Conservation (phyloP, 2,329 filamentous ascomycete genomes). For the Akanthomyces uredinophilus region DNA sequence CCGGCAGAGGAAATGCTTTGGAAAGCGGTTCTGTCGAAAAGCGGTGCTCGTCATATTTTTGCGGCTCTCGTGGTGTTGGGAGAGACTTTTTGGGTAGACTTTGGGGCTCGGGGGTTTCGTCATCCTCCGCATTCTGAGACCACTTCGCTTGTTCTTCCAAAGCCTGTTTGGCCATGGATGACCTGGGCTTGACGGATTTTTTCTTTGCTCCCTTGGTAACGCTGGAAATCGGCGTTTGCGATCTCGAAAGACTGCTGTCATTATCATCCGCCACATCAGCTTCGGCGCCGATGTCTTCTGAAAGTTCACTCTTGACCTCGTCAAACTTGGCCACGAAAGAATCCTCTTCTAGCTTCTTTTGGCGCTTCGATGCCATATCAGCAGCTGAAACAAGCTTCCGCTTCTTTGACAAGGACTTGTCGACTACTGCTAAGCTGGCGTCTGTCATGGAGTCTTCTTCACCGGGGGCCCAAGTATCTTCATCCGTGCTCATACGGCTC, state of each 20-base stretch:
- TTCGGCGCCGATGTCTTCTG: constrained; percentile 47
- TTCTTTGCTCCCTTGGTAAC: constrained; percentile 41
- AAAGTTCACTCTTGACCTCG: constrained; percentile 42
- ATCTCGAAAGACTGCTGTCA: constrained; percentile 39
- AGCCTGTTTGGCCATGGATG: constrained; percentile 73
- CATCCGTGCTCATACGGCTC: constrained; percentile 65
- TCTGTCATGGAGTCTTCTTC: constrained; percentile 69
- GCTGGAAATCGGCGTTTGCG: constrained; percentile 41
- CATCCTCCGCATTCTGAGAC: constrained; percentile 50
- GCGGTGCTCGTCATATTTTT: constrained; percentile 43
- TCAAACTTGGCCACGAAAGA: constrained; percentile 62
- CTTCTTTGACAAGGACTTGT: constrained; percentile 56
- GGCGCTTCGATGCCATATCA: constrained; percentile 68
- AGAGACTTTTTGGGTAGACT: constrained; percentile 24
- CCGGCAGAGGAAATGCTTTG: constrained; percentile 41
- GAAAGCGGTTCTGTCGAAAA: constrained; percentile 44
- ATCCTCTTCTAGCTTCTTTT: constrained; percentile 75
- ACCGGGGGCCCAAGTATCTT: constrained; percentile 46
- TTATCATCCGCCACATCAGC: constrained; percentile 43
- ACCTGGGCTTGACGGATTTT: constrained; percentile 55
- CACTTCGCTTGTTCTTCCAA: constrained; percentile 60
- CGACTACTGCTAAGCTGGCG: constrained; percentile 61
- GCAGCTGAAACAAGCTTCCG: constrained; percentile 66
- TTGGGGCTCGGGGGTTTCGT: constrained; percentile 7
- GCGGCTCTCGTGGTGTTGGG: constrained; percentile 12